These are phyloP conservation scores for Claviceps sp. DNA, from an alignment of 2,329 filamentous ascomycete genomes.

Conservation along the genomic window DNA sequence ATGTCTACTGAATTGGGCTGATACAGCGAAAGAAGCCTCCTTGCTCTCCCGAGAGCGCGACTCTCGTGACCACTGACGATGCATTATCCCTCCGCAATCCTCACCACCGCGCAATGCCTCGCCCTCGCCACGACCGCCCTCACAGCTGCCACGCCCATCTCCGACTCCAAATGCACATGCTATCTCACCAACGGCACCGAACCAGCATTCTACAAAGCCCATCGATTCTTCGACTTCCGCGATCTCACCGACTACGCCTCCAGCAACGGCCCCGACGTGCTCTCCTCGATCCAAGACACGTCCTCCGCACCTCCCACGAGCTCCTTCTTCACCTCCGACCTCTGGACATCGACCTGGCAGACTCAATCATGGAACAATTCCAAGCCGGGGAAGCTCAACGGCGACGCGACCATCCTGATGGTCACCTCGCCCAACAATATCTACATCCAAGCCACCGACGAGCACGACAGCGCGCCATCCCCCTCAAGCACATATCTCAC, in stretches of 20 bases:
- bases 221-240: conserved; percentile 38
- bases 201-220: conserved; percentile 29
- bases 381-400: neutral
- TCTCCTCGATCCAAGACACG: conserved; percentile 16
- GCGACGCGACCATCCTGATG: conserved; percentile 20
- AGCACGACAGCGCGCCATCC: conserved; percentile 5
- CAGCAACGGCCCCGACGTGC: conserved; percentile 16
- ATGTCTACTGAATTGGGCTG: no score
- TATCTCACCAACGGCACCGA: conserved; percentile 33
- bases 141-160: conserved; percentile 7
- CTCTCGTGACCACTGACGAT: neutral
- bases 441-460: conserved; percentile 26
- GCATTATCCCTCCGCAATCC: neutral
- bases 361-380: conserved; percentile 28
- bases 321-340: conserved; percentile 23
- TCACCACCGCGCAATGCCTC: neutral
- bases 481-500: conserved; percentile 29
- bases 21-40: no score
- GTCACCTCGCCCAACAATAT: conserved; percentile 30
- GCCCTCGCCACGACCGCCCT: neutral
- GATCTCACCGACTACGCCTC: conserved; percentile 24
- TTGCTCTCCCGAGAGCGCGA: neutral
- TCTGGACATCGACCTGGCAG: conserved; percentile 25
- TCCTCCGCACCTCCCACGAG: conserved; percentile 17
- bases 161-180: conserved; percentile 29